Percentiles rank a stretch among this genome's conserved stretches.
Conservation (phyloP, 2,329 filamentous ascomycete species). For the Akanthomyces dipterigenus region DNA sequence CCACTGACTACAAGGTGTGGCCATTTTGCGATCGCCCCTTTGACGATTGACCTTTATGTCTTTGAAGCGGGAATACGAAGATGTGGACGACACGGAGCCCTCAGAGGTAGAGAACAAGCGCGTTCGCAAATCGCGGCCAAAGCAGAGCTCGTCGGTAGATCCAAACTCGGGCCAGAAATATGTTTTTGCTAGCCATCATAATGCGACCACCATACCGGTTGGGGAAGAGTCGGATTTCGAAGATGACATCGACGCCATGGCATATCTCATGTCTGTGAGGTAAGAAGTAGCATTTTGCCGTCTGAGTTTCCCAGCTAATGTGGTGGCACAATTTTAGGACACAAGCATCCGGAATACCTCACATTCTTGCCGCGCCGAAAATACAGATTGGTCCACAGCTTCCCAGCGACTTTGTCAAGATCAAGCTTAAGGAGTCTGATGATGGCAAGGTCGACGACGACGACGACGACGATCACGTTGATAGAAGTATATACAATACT, state of each 20-base stretch:
- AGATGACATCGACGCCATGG: slow-evolving; percentile 59
- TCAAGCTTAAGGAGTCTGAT: slow-evolving; percentile 22
- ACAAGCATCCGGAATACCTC: slow-evolving; percentile 68
- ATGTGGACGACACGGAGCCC: slow-evolving; percentile 23
- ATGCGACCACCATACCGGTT: slow-evolving; percentile 35
- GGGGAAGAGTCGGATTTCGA: slow-evolving; percentile 61
- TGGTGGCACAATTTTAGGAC: slow-evolving; percentile 42
- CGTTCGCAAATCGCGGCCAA: slow-evolving; percentile 26
- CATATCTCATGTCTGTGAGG: slow-evolving; percentile 66
- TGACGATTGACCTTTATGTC: slow-evolving; percentile 21
- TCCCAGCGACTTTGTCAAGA: slow-evolving; percentile 31
- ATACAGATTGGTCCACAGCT: slow-evolving; percentile 46
- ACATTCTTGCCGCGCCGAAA: slow-evolving; percentile 59
- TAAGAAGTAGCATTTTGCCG: slow-evolving; percentile 33
- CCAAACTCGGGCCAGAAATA: slow-evolving; percentile 65
- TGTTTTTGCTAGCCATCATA: slow-evolving; percentile 59
- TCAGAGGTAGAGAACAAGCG: slow-evolving; percentile 22
- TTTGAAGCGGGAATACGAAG: slow-evolving; percentile 28
- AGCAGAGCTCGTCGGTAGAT: slow-evolving; percentile 45
- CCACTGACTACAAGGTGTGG: background rate
- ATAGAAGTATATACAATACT: slow-evolving; percentile 41
- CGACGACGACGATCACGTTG: slow-evolving; percentile 23
- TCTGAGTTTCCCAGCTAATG: background rate
- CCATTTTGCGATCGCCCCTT: background rate
- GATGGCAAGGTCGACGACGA: slow-evolving; percentile 23